These are phyloP conservation scores for Arctostaphylos glauca DNA, from an alignment of 148 eudicot genomes.

Conservation along the genomic window DNA sequence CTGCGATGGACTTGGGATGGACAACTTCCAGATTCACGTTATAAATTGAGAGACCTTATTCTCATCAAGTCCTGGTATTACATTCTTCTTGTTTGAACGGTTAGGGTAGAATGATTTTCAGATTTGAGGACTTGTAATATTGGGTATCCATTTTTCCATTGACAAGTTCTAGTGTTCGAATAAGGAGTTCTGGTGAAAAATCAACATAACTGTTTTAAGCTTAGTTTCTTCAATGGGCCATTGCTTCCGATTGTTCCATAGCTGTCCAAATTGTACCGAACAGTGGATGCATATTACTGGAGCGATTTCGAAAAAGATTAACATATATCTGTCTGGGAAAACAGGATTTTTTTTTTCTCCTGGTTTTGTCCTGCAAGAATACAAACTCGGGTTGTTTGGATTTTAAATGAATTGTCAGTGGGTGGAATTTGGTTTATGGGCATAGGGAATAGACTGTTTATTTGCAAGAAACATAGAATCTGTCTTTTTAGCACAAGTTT, in stretches of 20 bases:
- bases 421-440: neutral
- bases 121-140: neutral
- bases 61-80: neutral
- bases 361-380: no score
- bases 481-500: no score
- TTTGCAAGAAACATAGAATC: neutral
- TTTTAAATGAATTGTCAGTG: neutral
- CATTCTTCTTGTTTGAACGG: neutral
- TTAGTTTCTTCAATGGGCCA: no score
- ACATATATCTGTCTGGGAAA: neutral
- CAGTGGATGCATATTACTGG: neutral
- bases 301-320: neutral
- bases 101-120: neutral
- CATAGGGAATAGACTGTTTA: neutral
- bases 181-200: no score
- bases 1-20: neutral
- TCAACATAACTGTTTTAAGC: no score
- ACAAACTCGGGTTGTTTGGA: no score
- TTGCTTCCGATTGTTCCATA: neutral
- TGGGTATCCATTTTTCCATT: no score
- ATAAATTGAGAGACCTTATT: neutral
- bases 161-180: no score
- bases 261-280: neutral
- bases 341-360: neutral
- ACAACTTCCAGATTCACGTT: neutral